Base-by-base conservation (phyloP, 31 red algal genomes). In the Endocladia muricata region DNA sequence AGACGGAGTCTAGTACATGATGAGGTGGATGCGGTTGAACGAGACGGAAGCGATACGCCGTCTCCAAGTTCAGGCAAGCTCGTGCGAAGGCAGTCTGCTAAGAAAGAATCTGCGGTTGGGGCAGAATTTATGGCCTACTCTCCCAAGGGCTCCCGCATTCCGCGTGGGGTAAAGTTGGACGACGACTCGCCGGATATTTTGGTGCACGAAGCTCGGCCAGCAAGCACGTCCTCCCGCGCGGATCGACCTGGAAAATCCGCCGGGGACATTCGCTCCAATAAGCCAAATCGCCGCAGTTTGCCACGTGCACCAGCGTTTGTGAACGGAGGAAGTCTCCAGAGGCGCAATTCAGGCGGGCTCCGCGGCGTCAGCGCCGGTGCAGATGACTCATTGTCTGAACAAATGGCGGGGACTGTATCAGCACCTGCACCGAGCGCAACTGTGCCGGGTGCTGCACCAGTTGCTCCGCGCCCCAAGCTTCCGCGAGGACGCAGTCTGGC, bases 261-360 rank as follows among this genome's bases (percentile, higher is more conserved):
- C n/a, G n/a, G n/a, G n/a, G n/a, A n/a, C n/a, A n/a, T n/a, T n/a
- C n/a, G n/a, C n/a, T n/a, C n/a, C n/a, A n/a, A n/a, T n/a, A n/a
- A n/a, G 11, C 7, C 57, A 39, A 75, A 33, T 26, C 72, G 73
- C 19, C 72, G 83, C 38, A 56, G 83, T 41, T 55, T 87, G 36
- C 83, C 83, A 9, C 59, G 83, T 22, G 83, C 83, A n/a, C 83
- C 83, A 30, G 83, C 83, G 1, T 87, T 87, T 70, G 73, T 87
- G 34, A 87, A 87, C 61, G 83, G 83, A 3, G 83, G 74, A 61
- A 66, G 73, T 33, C 64, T 65, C 33, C 81, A 85, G 60, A 56
- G 81, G 68, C 49, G 57, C 43, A 31, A 55, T 43, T 54, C 70
- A 41, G 81, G 69, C 37, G 56, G 56, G 30, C 59, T 85, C 37